Evolutionary conservation across 2,329 filamentous ascomycete genomes (phyloP), one percentile per base, ranked within the genome.

Genomic region (Alternaria dauci): DNA sequence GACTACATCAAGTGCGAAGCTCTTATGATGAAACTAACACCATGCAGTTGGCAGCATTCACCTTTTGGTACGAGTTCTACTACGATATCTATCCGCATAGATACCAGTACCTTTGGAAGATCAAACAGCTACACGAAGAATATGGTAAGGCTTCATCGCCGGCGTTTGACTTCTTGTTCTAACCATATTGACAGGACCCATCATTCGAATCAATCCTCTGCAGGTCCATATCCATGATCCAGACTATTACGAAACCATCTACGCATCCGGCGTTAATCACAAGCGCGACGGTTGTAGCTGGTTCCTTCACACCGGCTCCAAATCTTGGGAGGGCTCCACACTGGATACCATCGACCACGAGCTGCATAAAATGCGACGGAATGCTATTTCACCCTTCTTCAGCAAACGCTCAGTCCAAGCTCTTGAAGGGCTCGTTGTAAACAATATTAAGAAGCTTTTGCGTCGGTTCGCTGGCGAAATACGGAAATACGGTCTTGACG

Each of bases 21-120:
- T 1, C 0, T 8, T 12, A 7, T 5, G 0, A 3, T 34, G 32
- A 2, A 7, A 34, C 32, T 34, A 14, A 51, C 20, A 11, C 2
- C 7, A 7, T 5, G 16, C 14, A 51, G 47, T 6, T 51, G 16
- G 48, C 48, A 18, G 48, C 48, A 2, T 26, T 51, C 8, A 39
- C 8, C 1, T 68, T 65, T 18, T 68, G 69, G 58, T 73, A 73
- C 23, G 71, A 75, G n/a, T 67, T 70, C 23, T 76, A 75, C 53
- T 71, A 76, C 59, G 74, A 76, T 30, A 52, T 72, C 18, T 61
- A 70, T 30, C 65, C 65, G 2, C 25, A 63, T 30, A 55, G 42
- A 18, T 70, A 59, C 20, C 66, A 70, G 46, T 73, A 69, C 48
- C 44, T 64, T 1, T 72, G 62, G 55, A 67, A 67, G 58, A 72